Evolutionary conservation across 2,329 filamentous ascomycete genomes (phyloP), one percentile per base, ranked within the genome.

Genomic region (Uncinocarpus reesii): DNA sequence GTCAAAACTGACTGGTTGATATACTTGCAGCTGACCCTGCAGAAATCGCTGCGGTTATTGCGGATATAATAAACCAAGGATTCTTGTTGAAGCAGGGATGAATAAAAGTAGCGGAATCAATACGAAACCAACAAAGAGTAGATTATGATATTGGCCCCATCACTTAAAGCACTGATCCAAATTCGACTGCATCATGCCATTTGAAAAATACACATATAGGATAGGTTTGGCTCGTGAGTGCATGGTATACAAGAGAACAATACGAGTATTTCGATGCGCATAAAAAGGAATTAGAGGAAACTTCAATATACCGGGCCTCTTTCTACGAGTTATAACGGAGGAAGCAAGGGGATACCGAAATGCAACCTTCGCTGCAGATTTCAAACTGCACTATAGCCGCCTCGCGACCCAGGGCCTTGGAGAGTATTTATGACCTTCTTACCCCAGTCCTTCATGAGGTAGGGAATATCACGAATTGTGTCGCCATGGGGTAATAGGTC

Each of bases 351-450:
- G 2, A 15, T 6, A 44, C 18, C 18, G 26, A 35, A 44, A 44
- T 8, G 8, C 5, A 37, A 37, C 10, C 5, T 28, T 11, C 26
- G 26, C 6, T 24, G 20, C 36, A 13, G 8, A 15, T 6, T 26
- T 73, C 71, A 95, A 56, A 98, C 90, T 38, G 92, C 92, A 60
- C 86, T 94, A 69, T 98, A 98, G 1, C 92, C 92, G 38, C 90
- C 90, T 59, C 92, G 80, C 51, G 81, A 84, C 6, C 87, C 86
- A 36, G 82, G 78, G 1, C 87, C 87, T 66, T 94, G 86, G 7
- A 96, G 74, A 0, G 87, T 89, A 62, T 84, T 88, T 41, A 92
- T 71, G 16, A 94, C 81, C 56, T 82, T 78, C 50, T 87, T 78
- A 13, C 79, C 75, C 79, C 86, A 94, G 66, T 98, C 92, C 68